phyloP scores from a whole-genome alignment of 148 eudicot genomes.

The Cornus controversa region DNA sequence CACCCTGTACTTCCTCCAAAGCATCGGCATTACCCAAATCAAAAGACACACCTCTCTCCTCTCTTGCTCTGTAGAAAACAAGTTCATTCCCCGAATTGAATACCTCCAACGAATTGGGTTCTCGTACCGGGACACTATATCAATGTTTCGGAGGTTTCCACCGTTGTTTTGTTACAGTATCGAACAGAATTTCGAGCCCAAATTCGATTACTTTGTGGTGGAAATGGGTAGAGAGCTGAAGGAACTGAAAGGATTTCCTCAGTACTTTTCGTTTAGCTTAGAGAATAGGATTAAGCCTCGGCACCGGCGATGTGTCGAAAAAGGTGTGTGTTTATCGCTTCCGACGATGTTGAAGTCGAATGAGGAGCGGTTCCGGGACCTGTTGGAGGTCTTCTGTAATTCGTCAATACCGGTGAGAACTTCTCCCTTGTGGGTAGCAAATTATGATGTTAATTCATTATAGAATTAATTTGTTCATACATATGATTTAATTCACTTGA shows the following conservation, averaged over 20 bases:
- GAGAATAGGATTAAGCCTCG: slow-evolving; percentile 83
- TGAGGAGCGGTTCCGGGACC: slow-evolving; percentile 48
- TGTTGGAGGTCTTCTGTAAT: slow-evolving; percentile 59
- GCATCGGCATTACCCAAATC: slow-evolving; percentile 65
- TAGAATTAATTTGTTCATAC: not conserved
- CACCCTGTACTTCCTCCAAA: slow-evolving; percentile 72
- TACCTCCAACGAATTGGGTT: slow-evolving; percentile 66
- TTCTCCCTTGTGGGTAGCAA: slow-evolving; percentile 71
- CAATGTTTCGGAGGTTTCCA: slow-evolving; percentile 75
- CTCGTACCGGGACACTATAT: slow-evolving; percentile 42
- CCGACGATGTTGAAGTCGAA: slow-evolving; percentile 66
- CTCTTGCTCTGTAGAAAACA: slow-evolving; percentile 72
- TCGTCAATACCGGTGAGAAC: slow-evolving; percentile 63
- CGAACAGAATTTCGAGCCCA: slow-evolving; percentile 67
- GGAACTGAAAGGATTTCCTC: slow-evolving; percentile 85
- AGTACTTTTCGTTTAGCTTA: slow-evolving; percentile 88
- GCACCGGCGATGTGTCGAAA: slow-evolving; percentile 64
- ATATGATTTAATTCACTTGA: not conserved
- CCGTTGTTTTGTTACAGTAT: slow-evolving; percentile 81
- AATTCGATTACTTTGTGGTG: slow-evolving; percentile 70
- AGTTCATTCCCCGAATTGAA: slow-evolving; percentile 67
- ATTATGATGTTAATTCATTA: slow-evolving; percentile 26
- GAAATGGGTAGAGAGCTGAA: slow-evolving; percentile 91
- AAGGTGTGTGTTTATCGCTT: slow-evolving; percentile 68
- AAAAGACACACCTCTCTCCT: slow-evolving; percentile 55